Evolutionary conservation across 148 eudicot genomes (phyloP), one percentile per base, ranked within the genome.

Genomic region (Rhododendron henanense): DNA sequence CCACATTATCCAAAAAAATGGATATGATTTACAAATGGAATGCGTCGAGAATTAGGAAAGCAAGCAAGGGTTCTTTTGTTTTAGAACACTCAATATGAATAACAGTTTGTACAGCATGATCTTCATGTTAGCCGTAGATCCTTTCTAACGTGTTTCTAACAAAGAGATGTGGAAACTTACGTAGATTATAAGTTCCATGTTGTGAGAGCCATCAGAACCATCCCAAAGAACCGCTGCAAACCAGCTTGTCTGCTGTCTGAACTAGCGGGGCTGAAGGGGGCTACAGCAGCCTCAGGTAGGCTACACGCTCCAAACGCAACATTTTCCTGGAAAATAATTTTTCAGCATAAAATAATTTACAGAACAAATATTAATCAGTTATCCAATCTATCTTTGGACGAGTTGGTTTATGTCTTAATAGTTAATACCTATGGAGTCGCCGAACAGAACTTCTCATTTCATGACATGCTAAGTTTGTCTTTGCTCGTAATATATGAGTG

Each of bases 291-390:
- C 83, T 84, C 86, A 16, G 95, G 95, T 13, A 48, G 55, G 84
- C 86, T 90, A 88, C 99, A 96, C 57, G 87, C 90, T 89, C 98
- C 98, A 18, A 67, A 95, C 61, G 94, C 90, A 92, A 86, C 89
- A 86, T 96, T 94, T 85, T 92, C 87, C 99, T 96, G 93, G 91
- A 90, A 31, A 31, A 33, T 5, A 71, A 31, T 11, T 13, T 25
- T 69, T 0, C 37, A 57, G 23, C 65, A 59, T 59, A 59, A 19
- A 21, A 19, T 5, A 21, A 6, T 59, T 59, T 5, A 59, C 65
- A 19, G n/a, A 19, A 59, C 65, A 31, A 10, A 16, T 28, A 13
- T 19, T n/a, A 33, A 25, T 47, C 28, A 28, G 67, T 11, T 28
- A 16, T 18, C 48, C 6, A 59, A 51, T 73, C 13, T 6, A 5